These are phyloP conservation scores for Schizosaccharomyces japonicus DNA, from an alignment of 805 yeast genomes.

Conservation along the genomic window DNA sequence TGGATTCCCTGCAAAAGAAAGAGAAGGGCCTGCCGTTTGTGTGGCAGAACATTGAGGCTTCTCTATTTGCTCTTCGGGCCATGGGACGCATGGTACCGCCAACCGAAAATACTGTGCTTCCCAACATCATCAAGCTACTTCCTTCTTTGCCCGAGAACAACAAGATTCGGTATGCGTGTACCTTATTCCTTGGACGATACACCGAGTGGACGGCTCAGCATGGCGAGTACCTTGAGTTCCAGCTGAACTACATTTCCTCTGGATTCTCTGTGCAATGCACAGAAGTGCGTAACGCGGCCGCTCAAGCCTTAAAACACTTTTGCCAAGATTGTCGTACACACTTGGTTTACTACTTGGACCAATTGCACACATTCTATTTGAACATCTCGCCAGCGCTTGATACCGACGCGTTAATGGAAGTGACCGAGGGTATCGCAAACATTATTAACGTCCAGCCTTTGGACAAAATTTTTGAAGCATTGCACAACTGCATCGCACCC, in stretches of 20 bases:
- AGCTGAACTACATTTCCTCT: conserved; percentile 56
- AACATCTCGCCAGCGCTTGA: conserved; percentile 33
- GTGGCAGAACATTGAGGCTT: conserved; percentile 82
- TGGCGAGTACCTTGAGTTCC: conserved; percentile 58
- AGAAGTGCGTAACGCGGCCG: conserved; percentile 58
- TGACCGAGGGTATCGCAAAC: conserved; percentile 75
- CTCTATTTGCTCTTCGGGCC: conserved; percentile 67
- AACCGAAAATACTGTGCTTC: conserved; percentile 41
- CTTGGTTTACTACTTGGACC: conserved; percentile 44
- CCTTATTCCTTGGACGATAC: conserved; percentile 82
- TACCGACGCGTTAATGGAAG: conserved; percentile 44
- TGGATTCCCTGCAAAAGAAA: conserved; percentile 17
- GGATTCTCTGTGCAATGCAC: conserved; percentile 30
- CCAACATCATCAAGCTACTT: conserved; percentile 47
- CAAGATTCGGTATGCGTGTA: conserved; percentile 74
- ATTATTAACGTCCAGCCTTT: conserved; percentile 36
- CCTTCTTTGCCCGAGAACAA: conserved; percentile 48
- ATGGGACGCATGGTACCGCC: conserved; percentile 78
- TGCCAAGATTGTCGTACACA: conserved; percentile 59
- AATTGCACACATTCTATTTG: conserved; percentile 49
- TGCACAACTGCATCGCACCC: conserved; percentile 44
- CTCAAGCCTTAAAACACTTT: conserved; percentile 81
- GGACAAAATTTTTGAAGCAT: conserved; percentile 28
- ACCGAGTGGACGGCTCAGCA: conserved; percentile 85
- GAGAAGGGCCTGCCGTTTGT: conserved; percentile 18